A percentile compares a stretch with the other conserved stretches of the same genome.
phyloP scores from a whole-genome alignment of 192 early-diverging fungal genomes.

The Phycomyces blakesleeanus region DNA sequence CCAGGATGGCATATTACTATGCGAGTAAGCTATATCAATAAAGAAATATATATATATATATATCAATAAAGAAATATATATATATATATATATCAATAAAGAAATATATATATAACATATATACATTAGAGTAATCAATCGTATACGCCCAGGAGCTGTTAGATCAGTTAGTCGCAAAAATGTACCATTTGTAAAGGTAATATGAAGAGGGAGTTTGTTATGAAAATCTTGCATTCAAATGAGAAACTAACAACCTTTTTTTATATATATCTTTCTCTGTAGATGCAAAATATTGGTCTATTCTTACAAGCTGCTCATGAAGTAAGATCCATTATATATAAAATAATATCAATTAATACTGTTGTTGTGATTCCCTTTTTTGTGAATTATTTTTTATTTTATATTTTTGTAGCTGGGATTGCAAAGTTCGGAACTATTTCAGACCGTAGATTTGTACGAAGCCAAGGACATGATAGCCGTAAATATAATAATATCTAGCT shows the following conservation, averaged over 20 bases:
- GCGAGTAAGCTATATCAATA: conserved; percentile 63
- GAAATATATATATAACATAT: too few species aligned
- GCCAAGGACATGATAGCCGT: conserved; percentile 73
- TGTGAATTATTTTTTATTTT: neutral
- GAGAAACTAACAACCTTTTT: neutral
- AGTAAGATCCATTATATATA: conserved; percentile 32
- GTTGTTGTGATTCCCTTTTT: neutral
- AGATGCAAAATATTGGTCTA: conserved; percentile 82
- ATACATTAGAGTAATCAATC: conserved; percentile 71
- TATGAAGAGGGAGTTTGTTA: too few species aligned
- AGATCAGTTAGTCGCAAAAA: conserved; percentile 60
- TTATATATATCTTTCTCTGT: neutral
- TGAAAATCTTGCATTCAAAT: too few species aligned
- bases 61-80: conserved; percentile 1
- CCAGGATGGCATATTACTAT: conserved; percentile 75
- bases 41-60: neutral
- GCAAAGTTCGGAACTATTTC: conserved; percentile 74
- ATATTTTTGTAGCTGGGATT: conserved; percentile 54
- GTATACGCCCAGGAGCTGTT: conserved; percentile 62
- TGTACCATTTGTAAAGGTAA: conserved; percentile 68
- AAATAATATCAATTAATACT: neutral
- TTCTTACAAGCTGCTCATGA: conserved; percentile 65
- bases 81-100: conserved; percentile 1
- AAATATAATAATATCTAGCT: neutral
- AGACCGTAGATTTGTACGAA: conserved; percentile 80